Evolutionary conservation across 805 yeast species (phyloP), one percentile per base, ranked within the genome.

Genomic region (Kockiozyma suomiensis): DNA sequence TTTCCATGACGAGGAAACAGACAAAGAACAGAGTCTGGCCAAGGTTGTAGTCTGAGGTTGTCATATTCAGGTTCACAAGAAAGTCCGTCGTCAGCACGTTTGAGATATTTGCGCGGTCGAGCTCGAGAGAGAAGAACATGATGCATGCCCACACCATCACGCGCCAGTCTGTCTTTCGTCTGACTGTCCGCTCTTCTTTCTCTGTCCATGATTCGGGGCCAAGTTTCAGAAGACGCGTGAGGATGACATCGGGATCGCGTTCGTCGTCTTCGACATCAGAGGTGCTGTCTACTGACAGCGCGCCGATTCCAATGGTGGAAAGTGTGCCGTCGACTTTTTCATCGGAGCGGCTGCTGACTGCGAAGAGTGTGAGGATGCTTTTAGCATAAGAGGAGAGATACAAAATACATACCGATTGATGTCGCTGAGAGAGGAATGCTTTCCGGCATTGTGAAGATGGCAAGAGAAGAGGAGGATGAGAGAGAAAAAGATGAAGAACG

Each of bases 21-120:
- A 74, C 68, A 83, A 87, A 2, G 64, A 79, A 80, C 45, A 85
- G 75, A 4, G 87, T 83, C 63, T 76, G 79, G 45, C 87, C 90
- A 45, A 74, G 67, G 68, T 85, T 85, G 70, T 78, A 83, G 61
- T 84, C 81, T 64, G 79, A 72, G 10, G 86, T 83, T n/a, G 81
- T 79, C 69, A 84, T 69, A 0, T 74, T 69, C 58, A 83, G 73
- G 65, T 84, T 86, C 0, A 72, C 73, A 57, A 84, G 70, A 67
- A 85, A 66, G 67, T 81, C 79, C 62, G 82, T 87, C 0, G 87
- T 76, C 15, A 81, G 63, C 53, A 84, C 86, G 68, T 83, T 84
- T 1, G 76, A 65, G 51, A 85, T 70, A 68, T 85, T 84, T 42
- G 80, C 79, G 60, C 88, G 74, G 71, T 83, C 87, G 60, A 83